Conservation (phyloP, 768 basidiomycete genomes). For the Dendrothele bispora region DNA sequence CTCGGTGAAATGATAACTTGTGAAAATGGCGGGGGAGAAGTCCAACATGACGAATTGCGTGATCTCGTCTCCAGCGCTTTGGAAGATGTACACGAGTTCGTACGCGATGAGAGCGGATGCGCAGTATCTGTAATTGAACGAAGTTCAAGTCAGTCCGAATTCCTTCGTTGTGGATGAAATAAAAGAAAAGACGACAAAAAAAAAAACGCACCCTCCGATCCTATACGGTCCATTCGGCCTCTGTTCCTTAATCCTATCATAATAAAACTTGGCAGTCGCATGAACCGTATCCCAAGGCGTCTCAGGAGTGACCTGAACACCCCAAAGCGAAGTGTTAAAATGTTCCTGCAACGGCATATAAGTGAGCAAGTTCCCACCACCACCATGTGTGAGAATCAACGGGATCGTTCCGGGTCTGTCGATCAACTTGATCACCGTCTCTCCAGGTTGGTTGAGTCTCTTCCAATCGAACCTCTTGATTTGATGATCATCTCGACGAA, state of each 20-base stretch:
- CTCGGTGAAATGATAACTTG: slow-evolving; percentile 1
- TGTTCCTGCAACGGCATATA: slow-evolving; percentile 8
- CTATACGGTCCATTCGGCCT: slow-evolving; percentile 2
- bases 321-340: slow-evolving; percentile 14
- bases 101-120: slow-evolving; percentile 7
- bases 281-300: slow-evolving; percentile 8
- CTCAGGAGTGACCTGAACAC: slow-evolving; percentile 14
- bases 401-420: slow-evolving; percentile 1
- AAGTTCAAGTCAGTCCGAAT: not conserved
- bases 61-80: slow-evolving; percentile 3
- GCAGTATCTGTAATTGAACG: not conserved
- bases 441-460: not conserved
- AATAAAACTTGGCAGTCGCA: slow-evolving; percentile 10
- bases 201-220: no score
- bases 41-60: slow-evolving; percentile 8
- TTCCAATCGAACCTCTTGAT: slow-evolving; percentile 2
- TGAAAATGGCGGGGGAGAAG: slow-evolving; percentile 7
- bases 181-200: no score
- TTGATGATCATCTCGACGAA: no score
- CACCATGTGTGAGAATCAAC: not conserved
- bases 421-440: slow-evolving; percentile 1
- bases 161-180: no score
- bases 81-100: slow-evolving; percentile 3
- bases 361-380: slow-evolving; percentile 3
- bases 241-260: slow-evolving; percentile 11